Conservation (phyloP, 148 eudicot genomes). For the Fagopyrum esculentum region DNA sequence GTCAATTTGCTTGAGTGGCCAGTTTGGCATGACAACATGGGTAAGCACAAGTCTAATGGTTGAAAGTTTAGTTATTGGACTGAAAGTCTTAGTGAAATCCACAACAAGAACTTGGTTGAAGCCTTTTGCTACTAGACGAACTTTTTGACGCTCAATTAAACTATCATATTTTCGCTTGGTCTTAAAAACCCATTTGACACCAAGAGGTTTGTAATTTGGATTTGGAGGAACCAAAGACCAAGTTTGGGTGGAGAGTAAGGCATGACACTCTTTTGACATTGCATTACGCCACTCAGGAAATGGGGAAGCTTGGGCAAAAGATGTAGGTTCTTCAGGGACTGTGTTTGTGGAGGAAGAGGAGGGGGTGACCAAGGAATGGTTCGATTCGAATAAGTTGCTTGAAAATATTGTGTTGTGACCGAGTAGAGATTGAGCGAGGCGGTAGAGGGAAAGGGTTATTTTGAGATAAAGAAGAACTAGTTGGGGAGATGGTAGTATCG, state of each 20-base stretch:
- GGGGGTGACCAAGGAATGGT: neutral
- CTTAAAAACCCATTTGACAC: too few species aligned
- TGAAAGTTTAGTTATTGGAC: too few species aligned
- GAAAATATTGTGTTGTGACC: neutral
- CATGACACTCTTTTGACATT: neutral
- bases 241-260: neutral
- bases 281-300: neutral
- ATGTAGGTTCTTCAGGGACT: neutral
- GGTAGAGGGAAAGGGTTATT: neutral
- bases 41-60: too few species aligned
- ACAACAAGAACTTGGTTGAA: too few species aligned
- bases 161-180: too few species aligned
- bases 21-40: too few species aligned
- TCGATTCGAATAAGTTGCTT: neutral
- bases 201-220: too few species aligned
- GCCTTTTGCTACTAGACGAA: too few species aligned
- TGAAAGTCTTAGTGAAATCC: too few species aligned
- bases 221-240: neutral
- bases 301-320: neutral
- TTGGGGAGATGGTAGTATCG: neutral
- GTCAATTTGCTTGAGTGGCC: too few species aligned
- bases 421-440: neutral
- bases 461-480: too few species aligned
- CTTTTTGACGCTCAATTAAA: too few species aligned
- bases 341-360: neutral